phyloP scores from a whole-genome alignment of 345 rosid genomes.

The Populus alba region DNA sequence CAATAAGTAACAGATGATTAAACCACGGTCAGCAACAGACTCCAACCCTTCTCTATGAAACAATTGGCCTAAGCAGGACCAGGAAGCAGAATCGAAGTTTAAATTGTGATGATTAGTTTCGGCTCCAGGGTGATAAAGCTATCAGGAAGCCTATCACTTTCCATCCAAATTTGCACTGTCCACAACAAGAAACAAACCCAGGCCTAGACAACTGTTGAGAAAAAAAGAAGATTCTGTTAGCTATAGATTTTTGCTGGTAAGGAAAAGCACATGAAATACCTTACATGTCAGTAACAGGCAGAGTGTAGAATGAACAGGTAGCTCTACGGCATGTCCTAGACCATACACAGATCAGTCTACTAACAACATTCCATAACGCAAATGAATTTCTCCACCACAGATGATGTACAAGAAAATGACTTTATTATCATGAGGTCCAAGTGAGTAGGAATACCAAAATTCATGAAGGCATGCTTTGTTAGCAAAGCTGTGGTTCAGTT shows the following conservation, averaged over 20 bases:
- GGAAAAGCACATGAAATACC: not conserved
- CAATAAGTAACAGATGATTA: constrained; percentile 10
- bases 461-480: not conserved
- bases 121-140: constrained; percentile 4
- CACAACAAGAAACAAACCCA: constrained; percentile 5
- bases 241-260: not conserved
- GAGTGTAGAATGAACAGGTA: not conserved
- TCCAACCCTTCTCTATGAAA: constrained; percentile 18
- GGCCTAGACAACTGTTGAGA: constrained; percentile 10
- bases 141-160: constrained; percentile 9
- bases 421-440: not conserved
- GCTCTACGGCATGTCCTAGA: not conserved
- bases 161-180: not conserved
- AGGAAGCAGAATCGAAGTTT: not conserved
- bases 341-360: not conserved
- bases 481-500: not conserved
- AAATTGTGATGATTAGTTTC: constrained; percentile 1
- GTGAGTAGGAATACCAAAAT: not conserved
- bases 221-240: not conserved
- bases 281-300: not conserved
- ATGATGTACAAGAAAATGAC: not conserved
- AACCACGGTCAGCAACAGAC: constrained; percentile 15
- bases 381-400: not conserved
- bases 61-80: constrained; percentile 11
- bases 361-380: not conserved